A percentile compares a stretch with the other conserved stretches of the same genome.
phyloP scores from a whole-genome alignment of 2,329 filamentous ascomycete species.

The Aspergillus sp. region DNA sequence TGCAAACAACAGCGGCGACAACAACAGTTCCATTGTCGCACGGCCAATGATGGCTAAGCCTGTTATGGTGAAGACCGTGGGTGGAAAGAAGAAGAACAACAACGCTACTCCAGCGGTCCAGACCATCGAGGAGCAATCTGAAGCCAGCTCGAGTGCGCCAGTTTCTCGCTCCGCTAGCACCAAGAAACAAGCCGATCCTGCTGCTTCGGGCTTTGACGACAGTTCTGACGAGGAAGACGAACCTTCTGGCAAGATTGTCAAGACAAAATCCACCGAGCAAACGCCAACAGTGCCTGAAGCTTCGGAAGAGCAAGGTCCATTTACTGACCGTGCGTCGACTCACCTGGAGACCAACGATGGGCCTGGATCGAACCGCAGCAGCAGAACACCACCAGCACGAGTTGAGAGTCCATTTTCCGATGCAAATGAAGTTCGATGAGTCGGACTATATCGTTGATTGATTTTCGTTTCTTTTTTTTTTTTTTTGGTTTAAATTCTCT shows the following conservation, averaged over 20 bases:
- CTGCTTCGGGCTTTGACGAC: conserved; percentile 26
- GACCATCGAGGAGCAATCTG: conserved; percentile 14
- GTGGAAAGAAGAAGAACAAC: conserved; percentile 26
- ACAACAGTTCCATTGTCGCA: conserved; percentile 37
- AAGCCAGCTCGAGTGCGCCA: conserved; percentile 9
- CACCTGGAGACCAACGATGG: conserved; percentile 12
- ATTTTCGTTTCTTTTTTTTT: neutral
- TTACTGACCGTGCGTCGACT: conserved; percentile 21
- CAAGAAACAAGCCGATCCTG: conserved; percentile 13
- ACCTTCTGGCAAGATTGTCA: conserved; percentile 11
- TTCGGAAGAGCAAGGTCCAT: conserved; percentile 19
- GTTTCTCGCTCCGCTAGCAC: conserved; percentile 11
- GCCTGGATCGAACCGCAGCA: conserved; percentile 25
- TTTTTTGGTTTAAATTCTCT: too few species aligned
- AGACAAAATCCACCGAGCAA: conserved; percentile 12
- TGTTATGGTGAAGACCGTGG: conserved; percentile 36
- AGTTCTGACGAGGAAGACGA: conserved; percentile 27
- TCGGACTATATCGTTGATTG: conserved; percentile 1
- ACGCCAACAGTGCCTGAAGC: conserved; percentile 24
- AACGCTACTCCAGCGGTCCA: conserved; percentile 10
- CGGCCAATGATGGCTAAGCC: conserved; percentile 38
- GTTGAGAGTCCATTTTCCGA: conserved; percentile 40
- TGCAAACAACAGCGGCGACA: conserved; percentile 3
- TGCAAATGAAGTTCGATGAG: conserved; percentile 36
- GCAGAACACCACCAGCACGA: conserved; percentile 20